Base-by-base conservation (phyloP, 2,329 filamentous ascomycete species). In the Fusarium nematophilum region DNA sequence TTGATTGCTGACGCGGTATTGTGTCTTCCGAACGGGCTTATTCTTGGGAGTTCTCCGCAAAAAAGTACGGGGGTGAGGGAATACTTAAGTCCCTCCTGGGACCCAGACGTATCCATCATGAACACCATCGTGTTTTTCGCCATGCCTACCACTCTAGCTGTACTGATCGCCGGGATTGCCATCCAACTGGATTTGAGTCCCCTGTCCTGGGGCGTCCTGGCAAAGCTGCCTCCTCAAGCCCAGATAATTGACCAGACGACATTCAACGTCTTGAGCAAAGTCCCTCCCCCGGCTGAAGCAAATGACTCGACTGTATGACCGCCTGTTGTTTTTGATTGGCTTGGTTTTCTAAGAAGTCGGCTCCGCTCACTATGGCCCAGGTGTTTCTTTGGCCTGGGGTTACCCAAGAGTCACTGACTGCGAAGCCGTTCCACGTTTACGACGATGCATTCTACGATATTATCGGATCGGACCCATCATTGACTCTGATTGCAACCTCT, bases 401-500 rank as follows among this genome's bases (percentile, higher is more conserved):
- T 1, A 65, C 67, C 0, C 17, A 61, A 5, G 37, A 69, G 17
- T 65, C 60, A 6, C 60, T 69, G 13, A 56, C 33, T 2, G 53
- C 54, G 10, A 55, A 58, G n/a, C 67, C 67, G 5, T 69, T 69
- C 15, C 66, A 69, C 17, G 42, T 69, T 50, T 86, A 83, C 59
- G 79, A 85, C 40, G 69, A 78, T 0, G 80, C 79, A 14, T 86
- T 86, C 50, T 73, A 76, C 42, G 72, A 79, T 21, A 73, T 86
- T 7, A 77, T 86, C 15, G 83, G 83, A 5, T 27, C 66, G 0
- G 72, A 79, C 1, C 82, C 83, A 0, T 79, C 80, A 0, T 66
- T 85, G 57, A 83, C 83, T 1, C 70, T 83, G 11, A 76, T 84
- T 7, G 81, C 80, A 2, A 72, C 77, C 5, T 75, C 78, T 0